These are phyloP conservation scores for Cercis canadensis DNA, from an alignment of 306 rosid species.

Conservation along the genomic window DNA sequence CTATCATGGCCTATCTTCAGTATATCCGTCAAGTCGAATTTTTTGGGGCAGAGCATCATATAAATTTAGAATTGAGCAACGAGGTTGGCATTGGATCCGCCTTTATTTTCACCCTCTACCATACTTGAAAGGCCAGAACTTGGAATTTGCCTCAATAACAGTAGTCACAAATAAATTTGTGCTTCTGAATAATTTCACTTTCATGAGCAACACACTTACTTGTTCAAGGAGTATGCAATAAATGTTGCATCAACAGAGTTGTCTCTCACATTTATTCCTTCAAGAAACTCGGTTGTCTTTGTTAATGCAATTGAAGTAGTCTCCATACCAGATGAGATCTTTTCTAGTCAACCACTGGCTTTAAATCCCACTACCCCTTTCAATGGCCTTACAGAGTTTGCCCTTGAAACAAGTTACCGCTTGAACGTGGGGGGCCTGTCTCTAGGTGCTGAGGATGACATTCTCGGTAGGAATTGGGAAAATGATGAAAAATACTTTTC, in stretches of 20 bases:
- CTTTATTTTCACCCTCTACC: slow-evolving; percentile 53
- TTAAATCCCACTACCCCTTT: slow-evolving; percentile 54
- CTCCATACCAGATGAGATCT: slow-evolving; percentile 54
- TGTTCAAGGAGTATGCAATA: slow-evolving; percentile 66
- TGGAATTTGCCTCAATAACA: slow-evolving; percentile 52
- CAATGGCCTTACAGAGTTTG: slow-evolving; percentile 42
- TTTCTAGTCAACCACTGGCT: slow-evolving; percentile 48
- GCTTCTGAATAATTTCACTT: slow-evolving; percentile 59
- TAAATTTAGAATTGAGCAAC: slow-evolving; percentile 43
- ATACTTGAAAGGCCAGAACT: too few relatives aligned
- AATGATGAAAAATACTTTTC: slow-evolving; percentile 58
- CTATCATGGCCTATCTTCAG: slow-evolving; percentile 46
- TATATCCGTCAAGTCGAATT: slow-evolving; percentile 54
- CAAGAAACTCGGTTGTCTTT: slow-evolving; percentile 56
- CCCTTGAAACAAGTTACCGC: slow-evolving; percentile 61
- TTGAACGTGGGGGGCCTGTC: slow-evolving; percentile 63
- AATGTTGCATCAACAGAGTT: slow-evolving; percentile 53
- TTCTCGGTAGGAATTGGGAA: slow-evolving; percentile 66
- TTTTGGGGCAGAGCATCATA: slow-evolving; percentile 48
- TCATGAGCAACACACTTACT: slow-evolving; percentile 49
- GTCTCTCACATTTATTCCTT: slow-evolving; percentile 54
- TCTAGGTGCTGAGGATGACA: slow-evolving; percentile 54
- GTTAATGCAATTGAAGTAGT: slow-evolving; percentile 72
- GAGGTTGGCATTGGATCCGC: slow-evolving; percentile 69
- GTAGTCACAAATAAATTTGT: slow-evolving; percentile 57